These are phyloP conservation scores for Citrus inodora DNA, from an alignment of 345 rosid species.

Conservation along the genomic window DNA sequence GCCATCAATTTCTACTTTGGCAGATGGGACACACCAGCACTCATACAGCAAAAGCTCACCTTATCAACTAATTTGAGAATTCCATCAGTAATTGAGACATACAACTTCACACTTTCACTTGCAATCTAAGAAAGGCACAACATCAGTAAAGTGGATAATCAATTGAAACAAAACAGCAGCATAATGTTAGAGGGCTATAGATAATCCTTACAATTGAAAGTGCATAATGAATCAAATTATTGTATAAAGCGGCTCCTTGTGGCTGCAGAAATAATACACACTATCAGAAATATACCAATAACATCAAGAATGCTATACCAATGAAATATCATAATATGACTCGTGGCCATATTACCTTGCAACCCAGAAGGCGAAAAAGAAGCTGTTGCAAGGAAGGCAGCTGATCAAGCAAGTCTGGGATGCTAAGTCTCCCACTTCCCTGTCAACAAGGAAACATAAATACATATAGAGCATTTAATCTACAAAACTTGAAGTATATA, in stretches of 20 bases:
- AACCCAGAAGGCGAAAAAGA: conserved; percentile 32
- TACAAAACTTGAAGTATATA: background rate
- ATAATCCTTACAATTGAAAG: conserved; percentile 33
- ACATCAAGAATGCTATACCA: background rate
- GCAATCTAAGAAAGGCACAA: conserved; percentile 25
- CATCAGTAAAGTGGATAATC: background rate
- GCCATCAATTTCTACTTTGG: background rate
- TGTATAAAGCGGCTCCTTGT: conserved; percentile 29
- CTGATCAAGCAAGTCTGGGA: conserved; percentile 23
- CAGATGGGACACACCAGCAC: background rate
- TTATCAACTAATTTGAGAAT: conserved; percentile 29
- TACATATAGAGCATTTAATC: background rate
- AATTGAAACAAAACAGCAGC: background rate
- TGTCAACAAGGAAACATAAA: background rate
- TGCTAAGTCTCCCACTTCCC: conserved; percentile 25
- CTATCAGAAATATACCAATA: background rate
- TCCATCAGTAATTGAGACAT: conserved; percentile 37
- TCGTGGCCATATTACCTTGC: conserved; percentile 25
- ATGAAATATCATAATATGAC: background rate
- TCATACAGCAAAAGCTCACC: conserved; percentile 17
- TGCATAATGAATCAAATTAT: conserved; percentile 28
- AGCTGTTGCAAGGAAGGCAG: conserved; percentile 36
- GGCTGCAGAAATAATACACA: conserved; percentile 30
- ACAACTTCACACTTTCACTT: conserved; percentile 29
- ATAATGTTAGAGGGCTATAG: background rate